Base-by-base conservation (phyloP, 768 basidiomycete genomes). In the Phaeotremella skinneri region DNA sequence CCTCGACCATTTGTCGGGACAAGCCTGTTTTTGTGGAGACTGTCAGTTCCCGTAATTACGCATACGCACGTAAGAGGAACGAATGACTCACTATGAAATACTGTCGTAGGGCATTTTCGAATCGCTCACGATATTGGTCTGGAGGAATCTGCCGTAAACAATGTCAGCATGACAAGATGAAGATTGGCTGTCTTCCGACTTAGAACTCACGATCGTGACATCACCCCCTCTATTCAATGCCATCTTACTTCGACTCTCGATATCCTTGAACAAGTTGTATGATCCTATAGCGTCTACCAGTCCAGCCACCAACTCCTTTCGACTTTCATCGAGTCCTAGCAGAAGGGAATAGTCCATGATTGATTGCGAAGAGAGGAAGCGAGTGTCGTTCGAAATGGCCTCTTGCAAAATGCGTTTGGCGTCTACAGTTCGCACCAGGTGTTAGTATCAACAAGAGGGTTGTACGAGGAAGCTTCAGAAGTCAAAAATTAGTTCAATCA, bases 301-400 rank as follows among this genome's bases (percentile, higher is more conserved):
- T 0, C 89, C 89, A 62, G 87, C 88, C 27, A 82, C 83, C 54
- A 90, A 85, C 68, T 87, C 82, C 67, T 84, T 86, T 57, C 78
- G 79, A 56, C 82, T 81, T 53, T 84, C 81, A 63, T 89, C 86
- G 7, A 91, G 80, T 6, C 88, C 88, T 1, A 91, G 81, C 3
- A 91, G 80, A 23, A 91, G 81, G 7, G 87, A 89, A 66, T 90
- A 91, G 69, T 91, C 89, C 87, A 90, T 90, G 66, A 90, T 88
- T 61, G 88, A 88, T 65, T 85, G 87, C 66, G 78, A 82, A 0
- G 86, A 80, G 29, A 91, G 78, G 69, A 87, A 91, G 1, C 87
- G 87, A 3, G 86, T 85, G 68, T 90, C 89, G 43, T 79, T 81
- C 63, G 78, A 81, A 62, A 90, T 79, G 2, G 87, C 88, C 61